Base-by-base conservation (phyloP, 805 yeast genomes). In the Teunomyces funiuensis region DNA sequence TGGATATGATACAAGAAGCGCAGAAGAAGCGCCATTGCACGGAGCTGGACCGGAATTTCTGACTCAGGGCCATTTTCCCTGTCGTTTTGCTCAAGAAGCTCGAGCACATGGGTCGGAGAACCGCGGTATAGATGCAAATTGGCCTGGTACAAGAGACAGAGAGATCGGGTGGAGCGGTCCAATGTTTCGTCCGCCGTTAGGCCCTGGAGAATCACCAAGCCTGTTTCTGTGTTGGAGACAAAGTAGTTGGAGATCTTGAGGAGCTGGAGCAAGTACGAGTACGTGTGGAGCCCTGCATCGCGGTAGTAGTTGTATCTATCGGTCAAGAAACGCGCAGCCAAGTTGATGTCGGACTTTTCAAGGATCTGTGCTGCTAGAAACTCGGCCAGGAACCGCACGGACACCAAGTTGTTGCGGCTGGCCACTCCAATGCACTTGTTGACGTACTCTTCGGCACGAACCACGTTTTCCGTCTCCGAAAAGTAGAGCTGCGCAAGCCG, bases 381-480 rank as follows among this genome's bases (percentile, higher is more conserved):
- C 40, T 71, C 76, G 11, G 66, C 45, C 33, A 57, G 50, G 23
- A 71, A 55, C 30, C 54, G 55, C 17, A 57, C 4, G 6, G 20
- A 31, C 52, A 43, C 5, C 50, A 58, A 44, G 26, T 61, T 48
- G 44, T 61, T 61, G 39, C 69, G 52, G 4, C 49, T 45, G 5
- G 70, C 52, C 3, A 69, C 42, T 0, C 57, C 36, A 1, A 65
- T 52, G 2, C 72, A 63, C 39, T 50, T 51, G 54, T 44, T 65
- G 22, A 50, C 63, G 57, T 55, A 66, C 8, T 63, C 65, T 11
- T 71, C 71, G 0, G 82, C 81, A 28, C 58, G 47, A 20, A 65
- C 65, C 13, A 58, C 46, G 45, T 68, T 66, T 2, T 55, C 56
- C 0, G 80, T 76, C 41, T 77, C 82, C 18, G 45, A 45, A 36